These are phyloP conservation scores for Vitis rupestris DNA, from an alignment of 164 flowering plant species.

Conservation along the genomic window DNA sequence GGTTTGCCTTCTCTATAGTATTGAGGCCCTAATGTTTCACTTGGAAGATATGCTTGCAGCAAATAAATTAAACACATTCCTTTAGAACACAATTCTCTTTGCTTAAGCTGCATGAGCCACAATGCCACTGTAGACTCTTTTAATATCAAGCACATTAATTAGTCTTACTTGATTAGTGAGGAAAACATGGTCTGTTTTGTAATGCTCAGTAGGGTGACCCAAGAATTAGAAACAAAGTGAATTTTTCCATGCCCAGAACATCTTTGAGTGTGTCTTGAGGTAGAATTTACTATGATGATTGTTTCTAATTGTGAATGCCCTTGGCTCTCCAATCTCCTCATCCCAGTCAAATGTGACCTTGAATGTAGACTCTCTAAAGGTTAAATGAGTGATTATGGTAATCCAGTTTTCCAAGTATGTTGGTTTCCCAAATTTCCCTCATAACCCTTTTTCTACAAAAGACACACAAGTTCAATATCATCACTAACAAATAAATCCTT, in stretches of 20 bases:
- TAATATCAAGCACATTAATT: neutral
- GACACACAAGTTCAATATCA: neutral
- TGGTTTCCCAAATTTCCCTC: conserved; percentile 42
- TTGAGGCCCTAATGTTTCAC: conserved; percentile 55
- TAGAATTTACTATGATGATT: conserved; percentile 47
- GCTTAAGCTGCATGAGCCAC: too few species aligned
- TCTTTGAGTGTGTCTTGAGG: conserved; percentile 51
- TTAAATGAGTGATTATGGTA: conserved; percentile 15
- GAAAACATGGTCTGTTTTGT: conserved; percentile 49
- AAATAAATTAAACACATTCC: neutral
- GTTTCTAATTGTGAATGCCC: conserved; percentile 49
- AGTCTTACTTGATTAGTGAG: conserved; percentile 49
- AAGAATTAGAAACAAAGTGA: conserved; percentile 61
- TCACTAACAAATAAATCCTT: neutral
- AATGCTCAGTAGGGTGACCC: conserved; percentile 53
- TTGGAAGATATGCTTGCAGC: conserved; percentile 67
- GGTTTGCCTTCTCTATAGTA: conserved; percentile 63
- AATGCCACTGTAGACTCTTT: too few species aligned
- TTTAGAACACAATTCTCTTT: neutral
- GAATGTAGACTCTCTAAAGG: conserved; percentile 35
- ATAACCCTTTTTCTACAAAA: conserved; percentile 24
- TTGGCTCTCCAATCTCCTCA: conserved; percentile 46
- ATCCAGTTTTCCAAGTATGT: conserved; percentile 43
- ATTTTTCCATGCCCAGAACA: conserved; percentile 44
- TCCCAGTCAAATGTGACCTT: conserved; percentile 53